phyloP scores from a whole-genome alignment of 2,329 filamentous ascomycete species.

The Amauroascus niger region DNA sequence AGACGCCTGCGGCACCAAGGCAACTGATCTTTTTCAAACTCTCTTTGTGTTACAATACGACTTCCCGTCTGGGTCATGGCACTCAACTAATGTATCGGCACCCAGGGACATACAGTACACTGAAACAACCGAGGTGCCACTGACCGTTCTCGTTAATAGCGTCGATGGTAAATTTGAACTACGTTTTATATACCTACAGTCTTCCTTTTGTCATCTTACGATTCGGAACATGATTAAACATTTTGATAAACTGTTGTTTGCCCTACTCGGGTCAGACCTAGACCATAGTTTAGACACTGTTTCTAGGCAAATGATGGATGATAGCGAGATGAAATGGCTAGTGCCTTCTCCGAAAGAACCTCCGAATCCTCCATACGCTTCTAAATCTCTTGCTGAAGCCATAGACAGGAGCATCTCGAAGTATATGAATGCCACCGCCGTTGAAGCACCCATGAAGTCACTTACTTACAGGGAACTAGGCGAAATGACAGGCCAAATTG shows the following conservation, averaged over 20 bases:
- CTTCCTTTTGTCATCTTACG: not conserved
- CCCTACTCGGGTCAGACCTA: not conserved
- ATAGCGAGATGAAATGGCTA: not conserved
- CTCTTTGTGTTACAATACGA: constrained; percentile 4
- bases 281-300: not conserved
- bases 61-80: not conserved
- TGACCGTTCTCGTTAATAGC: not conserved
- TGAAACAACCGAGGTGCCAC: not conserved
- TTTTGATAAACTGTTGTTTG: not conserved
- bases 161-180: too few species aligned
- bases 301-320: not conserved
- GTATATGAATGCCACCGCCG: not conserved
- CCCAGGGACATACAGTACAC: not conserved
- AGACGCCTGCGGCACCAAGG: not conserved
- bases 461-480: not conserved
- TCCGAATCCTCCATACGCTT: too few species aligned
- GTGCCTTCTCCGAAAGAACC: not conserved
- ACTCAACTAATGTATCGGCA: constrained; percentile 27
- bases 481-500: not conserved
- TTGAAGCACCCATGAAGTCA: not conserved
- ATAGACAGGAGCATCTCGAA: not conserved
- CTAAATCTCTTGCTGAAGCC: too few species aligned
- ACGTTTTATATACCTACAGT: not conserved
- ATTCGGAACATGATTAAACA: not conserved
- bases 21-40: constrained; percentile 4